Conservation (phyloP, 495 filamentous ascomycete species). For the Pyronema omphalodes region DNA sequence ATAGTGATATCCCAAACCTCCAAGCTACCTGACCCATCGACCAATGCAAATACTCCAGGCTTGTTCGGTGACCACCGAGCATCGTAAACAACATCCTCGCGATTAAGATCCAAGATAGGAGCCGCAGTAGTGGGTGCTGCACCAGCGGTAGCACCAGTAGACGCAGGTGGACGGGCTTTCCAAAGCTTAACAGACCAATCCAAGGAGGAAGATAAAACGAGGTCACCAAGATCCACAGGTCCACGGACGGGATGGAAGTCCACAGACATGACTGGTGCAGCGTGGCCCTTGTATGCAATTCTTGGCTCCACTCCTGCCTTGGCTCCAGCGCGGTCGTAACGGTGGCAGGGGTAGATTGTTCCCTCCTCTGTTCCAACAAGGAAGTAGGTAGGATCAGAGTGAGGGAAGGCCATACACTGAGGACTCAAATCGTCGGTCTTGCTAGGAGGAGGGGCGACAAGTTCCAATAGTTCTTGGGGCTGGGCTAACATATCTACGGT, state of each 20-base stretch:
- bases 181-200: slow-evolving; percentile 97
- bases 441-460: slow-evolving; percentile 65
- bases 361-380: slow-evolving; percentile 94
- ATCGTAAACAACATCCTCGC: slow-evolving; percentile 93
- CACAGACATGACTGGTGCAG: slow-evolving; percentile 86
- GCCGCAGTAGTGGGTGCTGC: slow-evolving; percentile 33
- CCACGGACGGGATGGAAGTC: slow-evolving; percentile 87
- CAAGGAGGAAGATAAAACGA: slow-evolving; percentile 66
- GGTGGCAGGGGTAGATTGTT: slow-evolving; percentile 83
- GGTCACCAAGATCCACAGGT: slow-evolving; percentile 82
- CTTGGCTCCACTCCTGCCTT: slow-evolving; percentile 84
- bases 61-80: slow-evolving; percentile 82
- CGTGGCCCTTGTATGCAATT: slow-evolving; percentile 69
- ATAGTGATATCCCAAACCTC: slow-evolving; percentile 91
- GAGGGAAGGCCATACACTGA: slow-evolving; percentile 89
- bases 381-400: slow-evolving; percentile 92
- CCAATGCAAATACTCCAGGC: slow-evolving; percentile 80
- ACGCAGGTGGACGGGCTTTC: slow-evolving; percentile 68
- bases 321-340: slow-evolving; percentile 89
- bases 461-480: slow-evolving; percentile 78
- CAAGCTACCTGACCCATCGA: slow-evolving; percentile 81
- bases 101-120: slow-evolving; percentile 71
- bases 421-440: slow-evolving; percentile 92
- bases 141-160: slow-evolving; percentile 34
- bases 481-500: slow-evolving; percentile 90